Evolutionary conservation across 495 filamentous ascomycete genomes (phyloP).

Genomic region (Podospora fimiseda): DNA sequence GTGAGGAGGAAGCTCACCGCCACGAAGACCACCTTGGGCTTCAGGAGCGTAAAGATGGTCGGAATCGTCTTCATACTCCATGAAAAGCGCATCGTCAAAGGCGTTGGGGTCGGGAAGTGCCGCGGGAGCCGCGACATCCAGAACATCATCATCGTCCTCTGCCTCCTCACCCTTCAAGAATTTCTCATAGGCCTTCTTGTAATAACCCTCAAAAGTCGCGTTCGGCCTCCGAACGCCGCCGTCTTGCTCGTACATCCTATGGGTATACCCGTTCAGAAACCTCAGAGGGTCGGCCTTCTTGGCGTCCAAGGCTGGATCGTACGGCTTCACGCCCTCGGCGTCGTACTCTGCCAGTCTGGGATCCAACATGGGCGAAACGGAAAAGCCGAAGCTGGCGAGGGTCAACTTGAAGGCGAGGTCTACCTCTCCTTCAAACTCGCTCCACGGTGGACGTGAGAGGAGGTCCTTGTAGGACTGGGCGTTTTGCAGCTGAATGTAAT

Average conservation of each 20-base stretch:
- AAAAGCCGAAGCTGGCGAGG: slow-evolving; percentile 24
- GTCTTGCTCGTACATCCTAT: slow-evolving; percentile 8
- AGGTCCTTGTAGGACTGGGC: slow-evolving; percentile 14
- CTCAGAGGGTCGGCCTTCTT: slow-evolving; percentile 4
- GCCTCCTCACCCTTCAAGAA: background rate
- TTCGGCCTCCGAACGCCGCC: background rate
- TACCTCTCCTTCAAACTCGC: background rate
- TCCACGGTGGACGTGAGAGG: slow-evolving; percentile 3
- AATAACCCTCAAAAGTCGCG: background rate
- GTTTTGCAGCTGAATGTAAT: slow-evolving; percentile 3
- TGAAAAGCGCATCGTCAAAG: no score
- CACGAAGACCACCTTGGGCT: no score
- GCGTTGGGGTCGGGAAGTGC: no score
- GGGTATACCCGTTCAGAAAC: slow-evolving; percentile 12
- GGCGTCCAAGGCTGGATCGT: background rate
- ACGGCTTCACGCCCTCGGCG: background rate
- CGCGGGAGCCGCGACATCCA: no score
- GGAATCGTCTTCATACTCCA: no score
- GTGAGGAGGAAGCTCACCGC: no score
- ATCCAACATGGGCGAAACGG: slow-evolving; percentile 19
- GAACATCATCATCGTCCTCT: no score
- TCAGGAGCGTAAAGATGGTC: no score
- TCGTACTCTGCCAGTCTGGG: background rate
- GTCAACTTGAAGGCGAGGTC: slow-evolving; percentile 25
- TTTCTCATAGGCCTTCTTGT: background rate